phyloP scores from a whole-genome alignment of 352 stramenopile genomes.

The Globisporangium irregulare region DNA sequence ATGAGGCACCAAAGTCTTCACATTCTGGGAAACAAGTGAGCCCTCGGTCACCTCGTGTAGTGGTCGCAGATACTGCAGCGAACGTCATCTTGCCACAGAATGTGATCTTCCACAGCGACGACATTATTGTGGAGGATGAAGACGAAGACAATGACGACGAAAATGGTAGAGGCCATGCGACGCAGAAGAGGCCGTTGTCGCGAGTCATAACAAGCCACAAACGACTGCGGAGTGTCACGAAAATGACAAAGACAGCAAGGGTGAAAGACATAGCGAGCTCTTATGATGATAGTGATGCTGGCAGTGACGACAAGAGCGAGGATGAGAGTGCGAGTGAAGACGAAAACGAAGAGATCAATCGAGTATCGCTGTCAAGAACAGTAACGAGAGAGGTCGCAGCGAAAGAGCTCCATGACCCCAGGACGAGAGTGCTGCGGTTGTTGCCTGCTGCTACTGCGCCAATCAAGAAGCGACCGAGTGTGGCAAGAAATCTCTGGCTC shows the following conservation, averaged over 20 bases:
- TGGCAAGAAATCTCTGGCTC: not conserved
- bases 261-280: not conserved
- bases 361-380: not conserved
- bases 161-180: not conserved
- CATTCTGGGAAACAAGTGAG: not conserved
- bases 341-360: not conserved
- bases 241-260: not conserved
- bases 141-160: conserved; percentile 16
- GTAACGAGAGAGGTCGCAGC: not conserved
- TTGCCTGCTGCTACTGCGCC: not conserved
- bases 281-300: not conserved
- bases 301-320: conserved; percentile 1
- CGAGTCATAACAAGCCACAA: not conserved
- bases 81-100: conserved; percentile 11
- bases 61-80: not conserved
- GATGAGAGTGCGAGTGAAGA: conserved; percentile 5
- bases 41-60: not conserved
- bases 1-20: not conserved
- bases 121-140: conserved; percentile 18
- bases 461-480: not conserved
- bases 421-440: not conserved
- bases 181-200: not conserved
- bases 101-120: conserved; percentile 18
- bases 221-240: not conserved
- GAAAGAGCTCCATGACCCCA: conserved; percentile 2